These are phyloP conservation scores for Calophaca sinica DNA, from an alignment of 306 rosid genomes.

Conservation along the genomic window DNA sequence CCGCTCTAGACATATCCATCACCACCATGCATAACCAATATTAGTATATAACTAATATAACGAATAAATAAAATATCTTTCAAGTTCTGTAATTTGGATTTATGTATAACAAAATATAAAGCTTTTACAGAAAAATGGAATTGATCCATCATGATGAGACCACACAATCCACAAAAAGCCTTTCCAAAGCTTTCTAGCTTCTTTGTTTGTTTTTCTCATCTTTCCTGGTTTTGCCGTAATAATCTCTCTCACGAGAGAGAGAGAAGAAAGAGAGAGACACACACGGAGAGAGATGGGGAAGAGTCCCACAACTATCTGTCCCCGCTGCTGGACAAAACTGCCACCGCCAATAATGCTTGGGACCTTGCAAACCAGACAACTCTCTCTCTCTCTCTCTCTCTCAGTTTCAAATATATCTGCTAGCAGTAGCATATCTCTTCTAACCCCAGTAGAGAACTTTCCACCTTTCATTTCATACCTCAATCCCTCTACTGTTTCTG, in stretches of 20 bases:
- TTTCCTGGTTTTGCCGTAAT: constrained; percentile 40
- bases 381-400: constrained; percentile 46
- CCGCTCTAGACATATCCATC: not conserved
- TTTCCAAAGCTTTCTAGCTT: constrained; percentile 50
- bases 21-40: no score
- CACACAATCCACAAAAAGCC: constrained; percentile 65
- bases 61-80: not conserved
- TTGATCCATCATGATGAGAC: constrained; percentile 51
- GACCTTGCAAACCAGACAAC: constrained; percentile 79
- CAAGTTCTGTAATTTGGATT: constrained; percentile 27
- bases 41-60: not conserved
- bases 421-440: constrained; percentile 41
- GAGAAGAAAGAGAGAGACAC: not conserved
- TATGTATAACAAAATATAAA: constrained; percentile 23
- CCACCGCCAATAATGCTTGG: constrained; percentile 95
- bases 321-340: constrained; percentile 85
- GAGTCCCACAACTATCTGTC: constrained; percentile 89
- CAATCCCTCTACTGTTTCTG: constrained; percentile 30
- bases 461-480: constrained; percentile 80
- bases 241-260: constrained; percentile 29
- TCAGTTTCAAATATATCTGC: constrained; percentile 48
- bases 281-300: constrained; percentile 37
- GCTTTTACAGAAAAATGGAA: no score
- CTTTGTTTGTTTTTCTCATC: not conserved
- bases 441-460: constrained; percentile 47